Percentiles rank a stretch among this genome's conserved stretches.
These are phyloP conservation scores for Psilocybe subaeruginosa DNA, from an alignment of 768 basidiomycete genomes.

Conservation along the genomic window DNA sequence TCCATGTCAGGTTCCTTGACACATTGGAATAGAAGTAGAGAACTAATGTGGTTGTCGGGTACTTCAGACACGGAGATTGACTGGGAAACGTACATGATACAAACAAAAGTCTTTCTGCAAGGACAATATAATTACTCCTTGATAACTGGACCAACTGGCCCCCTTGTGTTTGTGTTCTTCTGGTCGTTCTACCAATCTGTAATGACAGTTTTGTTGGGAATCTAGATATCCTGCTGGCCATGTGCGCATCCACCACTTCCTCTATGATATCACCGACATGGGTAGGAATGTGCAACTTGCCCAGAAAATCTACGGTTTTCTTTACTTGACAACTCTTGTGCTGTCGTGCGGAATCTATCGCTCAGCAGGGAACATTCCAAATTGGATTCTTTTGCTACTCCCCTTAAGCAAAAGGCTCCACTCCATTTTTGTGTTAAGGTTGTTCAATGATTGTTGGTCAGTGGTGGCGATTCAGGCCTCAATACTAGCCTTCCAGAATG, in stretches of 20 bases:
- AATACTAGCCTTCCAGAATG: conserved; percentile 64
- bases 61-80: conserved; percentile 95
- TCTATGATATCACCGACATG: conserved; percentile 64
- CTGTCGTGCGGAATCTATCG: conserved; percentile 73
- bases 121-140: conserved; percentile 84
- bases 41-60: conserved; percentile 13
- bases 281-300: conserved; percentile 64
- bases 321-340: conserved; percentile 72
- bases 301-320: conserved; percentile 75
- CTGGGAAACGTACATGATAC: conserved; percentile 95
- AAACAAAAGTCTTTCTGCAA: conserved; percentile 74
- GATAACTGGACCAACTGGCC: conserved; percentile 90
- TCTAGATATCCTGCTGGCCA: conserved; percentile 94
- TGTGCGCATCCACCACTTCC: conserved; percentile 75
- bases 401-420: conserved; percentile 92
- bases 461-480: conserved; percentile 66
- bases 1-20: conserved; percentile 63
- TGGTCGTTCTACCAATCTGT: background rate
- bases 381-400: conserved; percentile 73
- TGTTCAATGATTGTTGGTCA: conserved; percentile 97
- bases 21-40: conserved; percentile 3
- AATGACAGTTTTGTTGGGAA: background rate
- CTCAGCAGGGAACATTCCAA: conserved; percentile 61
- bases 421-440: conserved; percentile 87
- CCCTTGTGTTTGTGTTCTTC: conserved; percentile 70